Percentiles rank a stretch among this genome's conserved stretches.
Evolutionary conservation across 2,329 filamentous ascomycete genomes (phyloP).

Genomic region (Sporothrix pseudoabietina): DNA sequence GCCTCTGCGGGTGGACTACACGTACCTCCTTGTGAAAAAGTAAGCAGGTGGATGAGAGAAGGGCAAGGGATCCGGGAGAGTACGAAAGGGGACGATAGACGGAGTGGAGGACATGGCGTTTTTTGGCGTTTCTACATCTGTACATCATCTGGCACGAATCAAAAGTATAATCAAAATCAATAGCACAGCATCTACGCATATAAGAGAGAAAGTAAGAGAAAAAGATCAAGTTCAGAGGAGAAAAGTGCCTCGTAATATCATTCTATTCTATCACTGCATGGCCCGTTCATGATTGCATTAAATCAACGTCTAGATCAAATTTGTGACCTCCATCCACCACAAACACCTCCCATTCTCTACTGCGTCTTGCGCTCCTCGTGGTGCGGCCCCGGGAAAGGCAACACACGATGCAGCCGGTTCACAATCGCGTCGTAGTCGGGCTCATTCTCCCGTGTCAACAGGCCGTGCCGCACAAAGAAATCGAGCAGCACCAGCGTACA

Average conservation of each 20-base stretch:
- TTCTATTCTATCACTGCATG: background rate
- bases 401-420: constrained; percentile 70
- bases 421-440: constrained; percentile 75
- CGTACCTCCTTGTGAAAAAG: constrained; percentile 95
- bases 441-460: constrained; percentile 79
- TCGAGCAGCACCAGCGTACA: constrained; percentile 82
- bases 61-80: background rate
- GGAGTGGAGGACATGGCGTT: constrained; percentile 16
- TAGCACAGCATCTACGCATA: background rate
- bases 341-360: background rate
- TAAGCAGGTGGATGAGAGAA: constrained; percentile 42
- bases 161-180: background rate
- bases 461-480: constrained; percentile 84
- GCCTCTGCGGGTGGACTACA: constrained; percentile 85
- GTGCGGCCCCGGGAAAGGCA: constrained; percentile 75
- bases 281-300: background rate
- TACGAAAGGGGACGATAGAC: background rate
- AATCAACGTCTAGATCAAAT: background rate
- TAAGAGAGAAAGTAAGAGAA: background rate
- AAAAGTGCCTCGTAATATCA: constrained; percentile 9
- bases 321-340: background rate
- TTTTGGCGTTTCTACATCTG: constrained; percentile 19
- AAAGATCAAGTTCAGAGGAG: background rate
- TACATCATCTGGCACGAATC: constrained; percentile 10
- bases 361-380: background rate